Conservation (phyloP, 225 moss, liverwort and hornwort genomes). For the Pseudoscleropodium purum region DNA sequence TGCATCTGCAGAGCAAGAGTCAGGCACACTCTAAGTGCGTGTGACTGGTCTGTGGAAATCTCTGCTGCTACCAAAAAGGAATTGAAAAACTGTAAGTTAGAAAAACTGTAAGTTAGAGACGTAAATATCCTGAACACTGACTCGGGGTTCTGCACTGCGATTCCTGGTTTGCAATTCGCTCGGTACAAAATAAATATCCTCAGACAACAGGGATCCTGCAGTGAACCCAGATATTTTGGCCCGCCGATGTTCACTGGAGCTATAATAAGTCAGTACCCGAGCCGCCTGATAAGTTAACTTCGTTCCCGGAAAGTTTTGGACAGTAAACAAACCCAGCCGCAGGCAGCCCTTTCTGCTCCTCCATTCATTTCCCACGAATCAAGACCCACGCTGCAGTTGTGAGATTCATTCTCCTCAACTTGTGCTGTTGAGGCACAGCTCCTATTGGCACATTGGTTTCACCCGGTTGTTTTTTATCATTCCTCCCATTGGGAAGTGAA, state of each 20-base stretch:
- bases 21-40: not conserved
- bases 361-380: constrained; percentile 15
- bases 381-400: not conserved
- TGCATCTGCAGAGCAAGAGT: not conserved
- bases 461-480: not conserved
- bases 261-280: not conserved
- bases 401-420: not conserved
- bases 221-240: not conserved
- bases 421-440: not conserved
- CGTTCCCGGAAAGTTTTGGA: not conserved
- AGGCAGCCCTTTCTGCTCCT: not conserved
- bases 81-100: too few relatives aligned
- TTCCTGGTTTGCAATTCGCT: too few relatives aligned
- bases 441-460: not conserved
- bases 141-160: not conserved
- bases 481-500: not conserved
- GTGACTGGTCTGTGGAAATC: not conserved
- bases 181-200: not conserved
- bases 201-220: not conserved
- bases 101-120: not conserved
- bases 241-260: not conserved
- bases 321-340: not conserved
- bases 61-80: too few relatives aligned
- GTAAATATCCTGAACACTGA: not conserved
- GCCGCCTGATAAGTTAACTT: not conserved